phyloP scores from a whole-genome alignment of 2,329 filamentous ascomycete genomes.

The Fusarium keratoplasticum region DNA sequence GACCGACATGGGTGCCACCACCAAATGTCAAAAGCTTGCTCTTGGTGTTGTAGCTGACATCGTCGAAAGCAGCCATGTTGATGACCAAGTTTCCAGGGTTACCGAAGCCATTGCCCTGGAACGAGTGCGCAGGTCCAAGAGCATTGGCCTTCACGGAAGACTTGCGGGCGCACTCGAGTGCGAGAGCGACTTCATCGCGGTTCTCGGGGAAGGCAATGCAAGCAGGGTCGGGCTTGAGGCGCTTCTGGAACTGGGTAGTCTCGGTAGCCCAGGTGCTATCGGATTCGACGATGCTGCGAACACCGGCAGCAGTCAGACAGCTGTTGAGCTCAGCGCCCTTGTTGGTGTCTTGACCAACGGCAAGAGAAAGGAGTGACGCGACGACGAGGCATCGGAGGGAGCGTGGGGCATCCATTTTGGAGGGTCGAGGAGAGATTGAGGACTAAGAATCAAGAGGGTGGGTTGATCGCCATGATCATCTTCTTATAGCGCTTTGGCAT shows the following conservation, averaged over 20 bases:
- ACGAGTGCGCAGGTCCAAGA: slow-evolving; percentile 40
- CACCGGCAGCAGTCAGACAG: slow-evolving; percentile 13
- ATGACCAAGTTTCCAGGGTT: slow-evolving; percentile 38
- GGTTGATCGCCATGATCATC: neutral
- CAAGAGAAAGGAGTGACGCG: neutral
- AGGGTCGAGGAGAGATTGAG: neutral
- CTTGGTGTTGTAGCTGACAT: slow-evolving; percentile 35
- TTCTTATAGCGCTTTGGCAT: neutral
- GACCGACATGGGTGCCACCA: slow-evolving; percentile 40
- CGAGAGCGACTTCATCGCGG: slow-evolving; percentile 34
- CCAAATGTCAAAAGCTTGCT: slow-evolving; percentile 36
- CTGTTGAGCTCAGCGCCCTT: neutral
- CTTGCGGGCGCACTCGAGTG: slow-evolving; percentile 40
- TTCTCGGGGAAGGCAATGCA: slow-evolving; percentile 35
- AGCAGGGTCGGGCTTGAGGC: slow-evolving; percentile 34
- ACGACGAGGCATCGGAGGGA: neutral
- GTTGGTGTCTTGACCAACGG: neutral
- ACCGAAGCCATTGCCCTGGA: slow-evolving; percentile 37
- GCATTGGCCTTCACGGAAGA: slow-evolving; percentile 36
- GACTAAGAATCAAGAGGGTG: neutral
- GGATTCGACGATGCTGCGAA: slow-evolving; percentile 33
- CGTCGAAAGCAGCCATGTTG: slow-evolving; percentile 40
- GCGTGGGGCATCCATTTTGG: neutral
- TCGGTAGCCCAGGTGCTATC: slow-evolving; percentile 34
- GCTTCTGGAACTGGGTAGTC: slow-evolving; percentile 36